These are phyloP conservation scores for Fraxinus sp. DNA, from an alignment of 305 asterid genomes.

Conservation along the genomic window DNA sequence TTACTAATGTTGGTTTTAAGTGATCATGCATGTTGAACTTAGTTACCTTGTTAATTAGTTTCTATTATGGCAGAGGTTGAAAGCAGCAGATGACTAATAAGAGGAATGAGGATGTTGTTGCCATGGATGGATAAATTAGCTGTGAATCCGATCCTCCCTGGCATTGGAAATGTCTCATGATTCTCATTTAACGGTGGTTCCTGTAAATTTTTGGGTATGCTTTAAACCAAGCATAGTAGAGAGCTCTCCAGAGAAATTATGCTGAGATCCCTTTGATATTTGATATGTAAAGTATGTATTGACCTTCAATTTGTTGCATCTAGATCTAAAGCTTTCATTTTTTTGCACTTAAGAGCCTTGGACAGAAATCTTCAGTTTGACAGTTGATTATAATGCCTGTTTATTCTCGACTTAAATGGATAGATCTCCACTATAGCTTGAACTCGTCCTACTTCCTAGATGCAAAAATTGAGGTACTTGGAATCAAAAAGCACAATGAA, in stretches of 20 bases:
- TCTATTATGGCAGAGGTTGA: constrained; percentile 32
- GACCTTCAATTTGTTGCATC: not conserved
- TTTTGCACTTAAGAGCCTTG: not conserved
- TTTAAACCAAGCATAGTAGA: not conserved
- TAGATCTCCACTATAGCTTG: not conserved
- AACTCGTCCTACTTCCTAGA: not conserved
- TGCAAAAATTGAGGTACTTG: not conserved
- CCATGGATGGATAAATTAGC: constrained; percentile 28
- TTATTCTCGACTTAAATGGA: not conserved
- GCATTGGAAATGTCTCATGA: constrained; percentile 3
- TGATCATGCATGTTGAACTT: not conserved
- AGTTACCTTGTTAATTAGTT: not conserved
- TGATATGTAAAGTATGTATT: not conserved
- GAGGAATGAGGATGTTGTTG: constrained; percentile 29
- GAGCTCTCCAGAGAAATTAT: not conserved
- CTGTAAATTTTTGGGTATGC: not conserved
- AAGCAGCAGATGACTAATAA: constrained; percentile 20
- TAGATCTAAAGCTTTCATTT: not conserved
- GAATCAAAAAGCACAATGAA: not conserved
- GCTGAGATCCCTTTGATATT: not conserved
- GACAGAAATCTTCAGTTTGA: not conserved
- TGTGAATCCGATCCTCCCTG: constrained; percentile 14
- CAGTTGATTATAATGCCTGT: not conserved
- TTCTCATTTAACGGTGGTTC: constrained; percentile 11
- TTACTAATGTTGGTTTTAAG: not conserved